Evolutionary conservation across 78 protist species (phyloP), one percentile per base, ranked within the genome.

Genomic region (Speleostelium caveatum): DNA sequence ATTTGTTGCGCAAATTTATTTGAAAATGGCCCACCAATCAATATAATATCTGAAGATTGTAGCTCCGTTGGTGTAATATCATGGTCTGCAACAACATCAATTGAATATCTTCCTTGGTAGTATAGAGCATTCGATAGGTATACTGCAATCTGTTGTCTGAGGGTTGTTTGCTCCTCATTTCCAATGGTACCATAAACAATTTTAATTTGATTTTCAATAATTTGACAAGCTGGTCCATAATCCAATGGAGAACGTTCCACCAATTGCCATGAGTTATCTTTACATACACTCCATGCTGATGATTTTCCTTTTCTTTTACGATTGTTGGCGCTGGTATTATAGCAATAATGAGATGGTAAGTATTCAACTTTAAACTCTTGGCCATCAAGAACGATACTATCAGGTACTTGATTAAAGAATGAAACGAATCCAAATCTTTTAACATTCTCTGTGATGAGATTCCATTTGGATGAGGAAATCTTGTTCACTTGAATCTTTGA

Each of bases 101-200:
- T 56, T 5, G 77, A 28, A 41, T 80, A 80, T 66, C 89, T 71
- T 22, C 24, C 24, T 65, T 80, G 89, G 33, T 80, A 80, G 45
- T 55, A 66, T 21, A 66, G 28, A 10, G 36, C 60, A 41, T 80
- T 80, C 2, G 89, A 32, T 3, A 80, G 26, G 30, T 80, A 80
- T 16, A 65, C 65, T 2, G 60, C 89, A 1, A 41, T 22, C 22
- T 67, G 38, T 53, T 32, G 67, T 21, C 65, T 19, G 49, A 33
- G 59, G 7, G 2, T 24, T 8, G 75, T 68, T 38, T 80, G 78
- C 19, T 22, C 16, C 24, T 65, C 65, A 22, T n/a, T 36, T 2
- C 77, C 80, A 10, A 35, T 71, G 3, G 80, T 86, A 55, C 92
- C 92, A 55, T 72, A 68, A 21, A 86, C 80, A 39, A 86, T 63